Conservation (phyloP, 257 asterid genomes). For the Solanum chiquidenum region DNA sequence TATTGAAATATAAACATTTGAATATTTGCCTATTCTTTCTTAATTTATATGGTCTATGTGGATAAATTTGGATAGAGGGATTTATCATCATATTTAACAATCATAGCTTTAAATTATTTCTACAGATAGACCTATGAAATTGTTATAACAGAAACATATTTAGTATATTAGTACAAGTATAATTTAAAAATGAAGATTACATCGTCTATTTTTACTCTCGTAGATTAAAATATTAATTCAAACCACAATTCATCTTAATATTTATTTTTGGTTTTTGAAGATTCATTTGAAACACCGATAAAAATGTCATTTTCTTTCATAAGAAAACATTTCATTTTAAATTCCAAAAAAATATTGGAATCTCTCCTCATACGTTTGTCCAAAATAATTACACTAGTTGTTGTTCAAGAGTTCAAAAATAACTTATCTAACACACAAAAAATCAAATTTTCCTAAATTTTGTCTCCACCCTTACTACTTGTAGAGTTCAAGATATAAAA, state of each 20-base stretch:
- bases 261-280: too few relatives aligned
- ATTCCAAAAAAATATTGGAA: background rate
- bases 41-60: background rate
- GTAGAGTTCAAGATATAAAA: background rate
- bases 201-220: accelerated
- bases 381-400: background rate
- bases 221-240: background rate
- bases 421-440: background rate
- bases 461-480: background rate
- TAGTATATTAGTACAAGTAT: too few relatives aligned
- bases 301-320: background rate
- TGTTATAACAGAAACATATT: background rate
- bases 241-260: background rate
- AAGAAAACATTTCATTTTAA: background rate
- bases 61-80: background rate
- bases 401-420: background rate
- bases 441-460: background rate
- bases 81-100: background rate
- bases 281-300: background rate
- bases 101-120: background rate
- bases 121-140: background rate
- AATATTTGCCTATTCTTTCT: background rate
- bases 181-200: too few relatives aligned
- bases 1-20: background rate
- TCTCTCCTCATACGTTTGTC: background rate